phyloP scores from a whole-genome alignment of 2,329 filamentous ascomycete species.

The Plectosphaerella cucumerina region DNA sequence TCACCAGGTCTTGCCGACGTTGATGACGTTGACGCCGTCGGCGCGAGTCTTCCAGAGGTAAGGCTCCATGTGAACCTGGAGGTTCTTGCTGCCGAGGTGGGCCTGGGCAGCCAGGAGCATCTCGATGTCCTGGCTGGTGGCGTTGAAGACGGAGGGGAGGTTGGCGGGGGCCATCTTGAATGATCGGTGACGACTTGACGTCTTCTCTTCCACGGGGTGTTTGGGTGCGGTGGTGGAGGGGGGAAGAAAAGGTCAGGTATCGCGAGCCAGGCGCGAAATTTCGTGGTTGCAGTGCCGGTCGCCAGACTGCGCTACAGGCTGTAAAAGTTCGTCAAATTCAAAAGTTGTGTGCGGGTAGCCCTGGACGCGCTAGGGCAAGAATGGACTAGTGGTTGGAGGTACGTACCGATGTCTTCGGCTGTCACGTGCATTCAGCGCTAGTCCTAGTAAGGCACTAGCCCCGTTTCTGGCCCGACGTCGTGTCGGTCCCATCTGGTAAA shows the following conservation, averaged over 20 bases:
- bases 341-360: conserved; percentile 8
- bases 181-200: conserved; percentile 25
- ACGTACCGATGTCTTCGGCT: background rate
- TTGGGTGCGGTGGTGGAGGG: conserved; percentile 18
- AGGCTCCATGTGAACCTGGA: conserved; percentile 98
- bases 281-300: conserved; percentile 8
- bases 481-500: conserved; percentile 8
- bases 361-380: conserved; percentile 19
- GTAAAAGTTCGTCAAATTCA: conserved; percentile 8
- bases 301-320: conserved; percentile 5
- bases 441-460: conserved; percentile 3
- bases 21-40: conserved; percentile 97
- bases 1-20: conserved; percentile 99
- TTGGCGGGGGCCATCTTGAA: conserved; percentile 92
- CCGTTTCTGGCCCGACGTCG: conserved; percentile 1
- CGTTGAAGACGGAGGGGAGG: conserved; percentile 93
- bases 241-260: conserved; percentile 17
- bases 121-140: conserved; percentile 98
- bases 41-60: conserved; percentile 99
- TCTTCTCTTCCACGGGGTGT: conserved; percentile 26
- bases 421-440: conserved; percentile 24
- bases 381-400: conserved; percentile 13
- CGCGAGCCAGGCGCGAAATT: background rate
- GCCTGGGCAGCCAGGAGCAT: conserved; percentile 95
- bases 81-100: conserved; percentile 98